phyloP scores from a whole-genome alignment of 345 rosid species.

The Microcos paniculata region DNA sequence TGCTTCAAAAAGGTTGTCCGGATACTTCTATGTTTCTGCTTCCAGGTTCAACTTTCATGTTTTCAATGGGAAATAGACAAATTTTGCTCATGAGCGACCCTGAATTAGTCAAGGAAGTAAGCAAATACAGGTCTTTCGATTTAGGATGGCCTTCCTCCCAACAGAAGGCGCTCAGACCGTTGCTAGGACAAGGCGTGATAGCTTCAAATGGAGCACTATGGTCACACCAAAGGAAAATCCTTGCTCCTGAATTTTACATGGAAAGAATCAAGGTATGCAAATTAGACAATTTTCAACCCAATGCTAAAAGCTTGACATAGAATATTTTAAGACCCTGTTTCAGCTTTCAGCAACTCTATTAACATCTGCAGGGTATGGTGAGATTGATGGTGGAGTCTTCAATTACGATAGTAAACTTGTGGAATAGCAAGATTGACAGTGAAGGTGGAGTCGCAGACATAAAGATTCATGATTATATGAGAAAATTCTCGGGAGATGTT shows the following conservation, averaged over 20 bases:
- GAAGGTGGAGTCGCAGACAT: slow-evolving; percentile 33
- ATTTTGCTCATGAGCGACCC: slow-evolving; percentile 18
- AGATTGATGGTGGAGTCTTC: slow-evolving; percentile 30
- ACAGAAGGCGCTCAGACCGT: slow-evolving; percentile 13
- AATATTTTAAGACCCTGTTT: background rate
- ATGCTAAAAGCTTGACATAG: too few species aligned
- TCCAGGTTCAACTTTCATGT: slow-evolving; percentile 23
- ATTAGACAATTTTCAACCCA: too few species aligned
- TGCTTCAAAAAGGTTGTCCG: background rate
- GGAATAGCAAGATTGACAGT: slow-evolving; percentile 30
- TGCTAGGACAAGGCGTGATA: too few species aligned
- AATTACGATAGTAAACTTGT: slow-evolving; percentile 19
- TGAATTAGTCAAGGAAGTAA: slow-evolving; percentile 30
- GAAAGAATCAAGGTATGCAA: slow-evolving; percentile 27
- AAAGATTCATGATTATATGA: slow-evolving; percentile 26
- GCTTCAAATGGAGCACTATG: slow-evolving; percentile 29
- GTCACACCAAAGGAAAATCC: slow-evolving; percentile 35
- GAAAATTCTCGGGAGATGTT: slow-evolving; percentile 41
- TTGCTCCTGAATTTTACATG: slow-evolving; percentile 29
- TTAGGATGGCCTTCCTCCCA: slow-evolving; percentile 33
- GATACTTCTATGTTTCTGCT: background rate
- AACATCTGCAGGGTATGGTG: slow-evolving; percentile 28
- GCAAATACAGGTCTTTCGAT: slow-evolving; percentile 21
- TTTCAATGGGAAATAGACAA: slow-evolving; percentile 19
- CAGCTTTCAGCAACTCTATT: background rate